Evolutionary conservation across 2,329 filamentous ascomycete species (phyloP), one percentile per base, ranked within the genome.

Genomic region (Bertia moriformis): DNA sequence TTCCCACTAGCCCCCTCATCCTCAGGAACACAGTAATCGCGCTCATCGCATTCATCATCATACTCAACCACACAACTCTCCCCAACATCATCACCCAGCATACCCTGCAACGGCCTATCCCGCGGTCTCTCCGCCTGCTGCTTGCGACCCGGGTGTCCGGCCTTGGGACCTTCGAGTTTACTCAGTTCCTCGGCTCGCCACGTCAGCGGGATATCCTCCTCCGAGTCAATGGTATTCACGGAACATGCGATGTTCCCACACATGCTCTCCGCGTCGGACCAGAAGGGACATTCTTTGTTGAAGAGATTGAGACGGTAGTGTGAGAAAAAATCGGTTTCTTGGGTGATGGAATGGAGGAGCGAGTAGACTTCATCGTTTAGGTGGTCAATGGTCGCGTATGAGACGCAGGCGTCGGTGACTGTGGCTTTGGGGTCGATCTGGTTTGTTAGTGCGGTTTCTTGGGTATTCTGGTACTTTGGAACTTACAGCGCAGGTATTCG

Each of bases 31-130:
- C 91, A 98, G 59, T 96, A 98, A 56, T 98, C 91, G 46, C 91
- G 75, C 48, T 95, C 83, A 61, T 96, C 89, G 59, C 87, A 94
- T 59, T 95, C 89, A 52, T 95, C 89, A 51, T 96, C 89, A 54
- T 93, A 93, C 62, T 98, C 91, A 14, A 96, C 80, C 36, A 98
- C 87, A 56, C 91, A 98, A 57, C 85, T 94, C 64, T 98, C 91
- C 39, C 85, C 87, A 0, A 95, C 89, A 41, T 80, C 66, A 39
- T 88, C 85, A 37, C 91, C 91, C 5, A 98, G 62, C 49, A 78
- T 71, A 14, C 89, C 89, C 49, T 86, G 77, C 4, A 96, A 63
- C 15, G 91, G 91, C 41, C 74, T 35, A 7, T 35, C 71, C 48
- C 82, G 61, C 3, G 76, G 78, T 38, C 79, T 66, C 54, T 87